Evolutionary conservation across 805 yeast species (phyloP), one percentile per base, ranked within the genome.

Genomic region (Ogataea ramenticola): DNA sequence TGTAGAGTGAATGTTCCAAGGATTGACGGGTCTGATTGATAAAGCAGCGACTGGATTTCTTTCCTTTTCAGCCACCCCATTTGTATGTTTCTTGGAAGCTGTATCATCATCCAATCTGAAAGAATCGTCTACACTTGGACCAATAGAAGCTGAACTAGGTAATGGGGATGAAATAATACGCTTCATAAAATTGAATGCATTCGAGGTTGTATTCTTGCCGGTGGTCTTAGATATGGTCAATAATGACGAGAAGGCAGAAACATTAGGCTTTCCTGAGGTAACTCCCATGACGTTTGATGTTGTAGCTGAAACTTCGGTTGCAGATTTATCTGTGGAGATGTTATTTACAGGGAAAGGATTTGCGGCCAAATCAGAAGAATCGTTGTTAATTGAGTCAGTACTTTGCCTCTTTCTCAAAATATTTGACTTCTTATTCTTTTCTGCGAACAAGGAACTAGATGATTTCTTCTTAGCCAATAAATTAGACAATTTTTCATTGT

Each of bases 161-260:
- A 57, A 42, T 14, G 64, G 64, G 0, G 67, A 57, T 4, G 64
- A 60, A 10, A 63, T 62, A 42, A 63, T 62, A 34, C 64, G 50
- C 40, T 49, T 62, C 12, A 63, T 63, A 47, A 61, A 61, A 40
- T 54, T 52, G 30, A 57, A 52, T 1, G 66, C 57, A 14, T 53
- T 51, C 2, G 58, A 53, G 10, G 49, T 21, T 4, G 55, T 46
- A 35, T 50, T 50, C 14, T 43, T 43, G 20, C 45, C 49, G 1
- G 53, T 51, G 9, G 53, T 58, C 37, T 64, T 61, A 1, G 66
- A 57, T 7, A 68, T 49, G 4, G 64, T 60, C 19, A 68, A 49
- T 35, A 68, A 50, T 2, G 72, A 58, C 0, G 72, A 62, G 43
- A 68, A 58, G 5, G 71, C 70, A 1, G 72, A 65, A 30, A 66